These are phyloP conservation scores for Elaeis oleifera DNA, from an alignment of 202 grass and related monocot species.

Conservation along the genomic window DNA sequence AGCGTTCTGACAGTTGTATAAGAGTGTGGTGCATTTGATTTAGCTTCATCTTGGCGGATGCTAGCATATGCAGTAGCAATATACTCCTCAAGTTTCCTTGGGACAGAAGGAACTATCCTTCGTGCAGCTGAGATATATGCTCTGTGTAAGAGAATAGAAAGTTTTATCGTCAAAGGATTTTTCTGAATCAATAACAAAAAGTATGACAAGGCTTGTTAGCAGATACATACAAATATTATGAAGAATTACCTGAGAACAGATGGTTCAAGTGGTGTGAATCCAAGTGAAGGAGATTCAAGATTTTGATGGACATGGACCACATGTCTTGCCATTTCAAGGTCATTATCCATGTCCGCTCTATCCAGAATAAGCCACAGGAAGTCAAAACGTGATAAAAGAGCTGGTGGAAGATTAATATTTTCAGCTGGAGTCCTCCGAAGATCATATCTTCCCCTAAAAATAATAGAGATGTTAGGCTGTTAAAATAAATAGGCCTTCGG, in stretches of 20 bases:
- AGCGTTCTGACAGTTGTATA: constrained; percentile 96
- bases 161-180: constrained; percentile 9
- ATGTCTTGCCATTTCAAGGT: constrained; percentile 99
- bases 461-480: neutral
- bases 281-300: constrained; percentile 87
- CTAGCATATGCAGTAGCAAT: constrained; percentile 96
- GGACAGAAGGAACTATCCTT: constrained; percentile 74
- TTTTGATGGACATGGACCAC: constrained; percentile 95
- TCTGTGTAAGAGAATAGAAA: constrained; percentile 42
- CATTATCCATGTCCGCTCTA: constrained; percentile 94
- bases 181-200: constrained; percentile 1
- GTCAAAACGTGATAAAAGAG: constrained; percentile 93
- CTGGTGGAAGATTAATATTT: constrained; percentile 99
- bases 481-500: constrained; percentile 10
- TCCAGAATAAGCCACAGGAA: constrained; percentile 98
- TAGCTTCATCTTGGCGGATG: constrained; percentile 99
- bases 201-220: neutral
- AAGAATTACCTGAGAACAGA: constrained; percentile 73
- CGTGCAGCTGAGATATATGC: constrained; percentile 97
- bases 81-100: constrained; percentile 89
- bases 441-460: constrained; percentile 94
- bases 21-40: constrained; percentile 95
- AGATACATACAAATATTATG: no score
- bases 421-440: constrained; percentile 97
- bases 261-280: constrained; percentile 89